phyloP scores from a whole-genome alignment of 2,329 filamentous ascomycete species.

The Pseudopithomyces chartarum region DNA sequence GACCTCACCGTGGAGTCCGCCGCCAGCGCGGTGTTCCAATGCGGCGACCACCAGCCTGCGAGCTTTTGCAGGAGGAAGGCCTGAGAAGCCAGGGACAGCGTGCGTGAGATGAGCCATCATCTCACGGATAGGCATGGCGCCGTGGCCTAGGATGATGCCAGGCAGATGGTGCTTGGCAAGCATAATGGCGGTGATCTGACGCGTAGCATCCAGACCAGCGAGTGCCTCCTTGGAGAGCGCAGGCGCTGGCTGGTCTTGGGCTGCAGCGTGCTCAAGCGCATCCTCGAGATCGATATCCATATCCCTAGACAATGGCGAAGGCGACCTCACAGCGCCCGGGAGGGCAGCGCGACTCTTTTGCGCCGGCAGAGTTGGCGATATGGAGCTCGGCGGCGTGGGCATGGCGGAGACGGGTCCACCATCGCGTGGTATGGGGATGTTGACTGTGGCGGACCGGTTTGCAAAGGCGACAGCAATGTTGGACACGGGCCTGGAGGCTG shows the following conservation, averaged over 20 bases:
- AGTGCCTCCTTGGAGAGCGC: constrained; percentile 57
- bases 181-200: constrained; percentile 82
- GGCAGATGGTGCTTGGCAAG: constrained; percentile 90
- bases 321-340: constrained; percentile 52
- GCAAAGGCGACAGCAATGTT: constrained; percentile 49
- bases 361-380: constrained; percentile 84
- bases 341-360: constrained; percentile 71
- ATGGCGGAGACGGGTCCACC: constrained; percentile 47
- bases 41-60: constrained; percentile 90
- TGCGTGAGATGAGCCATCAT: constrained; percentile 95
- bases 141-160: constrained; percentile 85
- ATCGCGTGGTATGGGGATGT: constrained; percentile 39
- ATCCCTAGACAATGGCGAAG: constrained; percentile 63
- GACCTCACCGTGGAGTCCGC: constrained; percentile 69
- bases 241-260: constrained; percentile 48
- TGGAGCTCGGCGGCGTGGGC: constrained; percentile 92
- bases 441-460: constrained; percentile 29
- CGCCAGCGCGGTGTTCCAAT: constrained; percentile 75
- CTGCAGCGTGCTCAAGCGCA: constrained; percentile 58
- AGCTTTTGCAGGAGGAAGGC: constrained; percentile 87
- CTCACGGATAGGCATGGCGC: constrained; percentile 90
- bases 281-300: constrained; percentile 88
- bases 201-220: constrained; percentile 69
- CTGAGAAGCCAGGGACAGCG: constrained; percentile 88
- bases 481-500: constrained; percentile 43